Conservation (phyloP, 106 monocot genomes). For the Dendrobium officinale region DNA sequence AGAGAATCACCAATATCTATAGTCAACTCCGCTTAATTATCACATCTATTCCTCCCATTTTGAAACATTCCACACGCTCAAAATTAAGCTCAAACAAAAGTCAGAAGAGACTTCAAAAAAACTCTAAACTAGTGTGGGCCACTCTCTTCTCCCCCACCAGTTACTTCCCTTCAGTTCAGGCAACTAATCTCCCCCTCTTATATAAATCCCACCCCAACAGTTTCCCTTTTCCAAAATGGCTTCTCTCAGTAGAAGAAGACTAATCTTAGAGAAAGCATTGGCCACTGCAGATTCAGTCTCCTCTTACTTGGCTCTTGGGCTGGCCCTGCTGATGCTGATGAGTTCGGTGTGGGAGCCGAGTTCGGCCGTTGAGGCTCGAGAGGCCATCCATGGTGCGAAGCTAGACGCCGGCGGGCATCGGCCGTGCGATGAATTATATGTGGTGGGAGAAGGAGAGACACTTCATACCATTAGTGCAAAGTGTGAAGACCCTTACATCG, state of each 20-base stretch:
- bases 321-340: background rate
- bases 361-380: background rate
- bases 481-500: constrained; percentile 24
- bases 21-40: too few species aligned
- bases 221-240: background rate
- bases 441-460: constrained; percentile 20
- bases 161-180: too few species aligned
- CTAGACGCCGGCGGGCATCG: too few species aligned
- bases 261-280: background rate
- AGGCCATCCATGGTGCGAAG: background rate
- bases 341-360: background rate
- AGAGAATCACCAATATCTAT: too few species aligned
- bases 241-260: background rate
- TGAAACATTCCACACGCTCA: too few species aligned
- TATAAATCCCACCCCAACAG: too few species aligned
- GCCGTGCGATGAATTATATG: constrained; percentile 14
- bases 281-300: background rate
- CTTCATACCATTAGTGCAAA: constrained; percentile 19
- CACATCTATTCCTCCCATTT: too few species aligned
- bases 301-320: background rate
- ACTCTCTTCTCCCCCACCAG: too few species aligned
- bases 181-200: too few species aligned
- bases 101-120: too few species aligned
- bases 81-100: too few species aligned
- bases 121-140: too few species aligned